phyloP scores from a whole-genome alignment of 495 filamentous ascomycete species.

The Lichenothelia convexa region DNA sequence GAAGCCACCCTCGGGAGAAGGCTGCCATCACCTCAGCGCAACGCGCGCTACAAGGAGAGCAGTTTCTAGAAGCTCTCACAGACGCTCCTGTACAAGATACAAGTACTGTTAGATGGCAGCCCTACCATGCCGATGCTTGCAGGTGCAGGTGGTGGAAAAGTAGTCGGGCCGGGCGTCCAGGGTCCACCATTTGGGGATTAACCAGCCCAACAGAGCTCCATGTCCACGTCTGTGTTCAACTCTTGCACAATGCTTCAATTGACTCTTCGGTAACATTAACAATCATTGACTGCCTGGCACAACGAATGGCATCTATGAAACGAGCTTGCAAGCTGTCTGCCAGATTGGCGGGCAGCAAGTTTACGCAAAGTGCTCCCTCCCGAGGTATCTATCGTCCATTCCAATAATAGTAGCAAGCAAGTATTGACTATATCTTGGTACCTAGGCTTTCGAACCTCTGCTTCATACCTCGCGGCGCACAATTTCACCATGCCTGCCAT shows the following conservation, averaged over 20 bases:
- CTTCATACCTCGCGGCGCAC: conserved; percentile 42
- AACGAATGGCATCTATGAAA: conserved; percentile 15
- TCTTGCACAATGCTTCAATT: background rate
- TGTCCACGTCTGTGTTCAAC: background rate
- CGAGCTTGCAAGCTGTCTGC: conserved; percentile 13
- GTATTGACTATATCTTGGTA: conserved; percentile 2
- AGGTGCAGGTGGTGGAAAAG: background rate
- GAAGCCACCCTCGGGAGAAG: background rate
- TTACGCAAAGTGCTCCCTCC: conserved; percentile 9
- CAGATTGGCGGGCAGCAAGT: conserved; percentile 11
- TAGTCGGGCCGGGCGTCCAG: background rate
- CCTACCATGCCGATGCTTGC: background rate
- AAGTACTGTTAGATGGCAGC: no score
- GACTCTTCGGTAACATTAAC: background rate
- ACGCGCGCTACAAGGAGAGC: no score
- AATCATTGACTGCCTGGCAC: background rate
- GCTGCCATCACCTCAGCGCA: background rate
- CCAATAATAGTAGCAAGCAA: conserved; percentile 2
- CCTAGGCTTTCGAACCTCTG: conserved; percentile 43
- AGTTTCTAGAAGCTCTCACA: no score
- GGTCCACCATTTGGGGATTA: background rate
- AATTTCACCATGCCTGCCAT: conserved; percentile 78
- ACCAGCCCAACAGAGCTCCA: conserved; percentile 1
- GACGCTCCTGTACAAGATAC: no score
- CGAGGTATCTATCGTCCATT: conserved; percentile 9